Conservation (phyloP, 257 asterid genomes). For the Rehmannia glutinosa region DNA sequence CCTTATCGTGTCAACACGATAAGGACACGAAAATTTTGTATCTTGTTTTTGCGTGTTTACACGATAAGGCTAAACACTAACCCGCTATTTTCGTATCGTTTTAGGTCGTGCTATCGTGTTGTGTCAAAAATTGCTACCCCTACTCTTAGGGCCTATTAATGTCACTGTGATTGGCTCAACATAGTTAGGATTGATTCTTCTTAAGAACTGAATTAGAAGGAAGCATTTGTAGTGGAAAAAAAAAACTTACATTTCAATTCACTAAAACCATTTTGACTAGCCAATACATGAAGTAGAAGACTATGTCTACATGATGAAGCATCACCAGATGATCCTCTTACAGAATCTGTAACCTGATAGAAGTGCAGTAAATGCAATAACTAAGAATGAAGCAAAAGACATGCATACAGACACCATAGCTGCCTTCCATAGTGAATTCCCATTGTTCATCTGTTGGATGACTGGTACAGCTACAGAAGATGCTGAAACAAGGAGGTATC, state of each 20-base stretch:
- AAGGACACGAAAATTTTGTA: too few species aligned
- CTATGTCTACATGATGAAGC: background rate
- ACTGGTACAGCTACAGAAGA: slow-evolving; percentile 51
- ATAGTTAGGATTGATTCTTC: too few species aligned
- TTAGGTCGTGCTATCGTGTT: too few species aligned
- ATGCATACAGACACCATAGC: slow-evolving; percentile 41
- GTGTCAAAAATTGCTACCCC: too few species aligned
- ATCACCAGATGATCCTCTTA: slow-evolving; percentile 67
- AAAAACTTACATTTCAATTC: background rate
- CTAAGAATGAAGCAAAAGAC: slow-evolving; percentile 48
- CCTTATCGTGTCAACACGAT: too few species aligned
- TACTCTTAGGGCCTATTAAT: too few species aligned
- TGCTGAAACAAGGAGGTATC: slow-evolving; percentile 64
- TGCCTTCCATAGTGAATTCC: slow-evolving; percentile 44
- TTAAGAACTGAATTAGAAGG: too few species aligned
- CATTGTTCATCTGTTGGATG: slow-evolving; percentile 35
- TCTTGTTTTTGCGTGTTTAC: too few species aligned
- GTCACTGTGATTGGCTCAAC: too few species aligned
- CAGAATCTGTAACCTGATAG: slow-evolving; percentile 73
- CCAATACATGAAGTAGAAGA: too few species aligned
- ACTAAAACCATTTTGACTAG: background rate
- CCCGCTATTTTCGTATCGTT: too few species aligned
- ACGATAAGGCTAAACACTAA: too few species aligned
- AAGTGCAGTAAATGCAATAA: slow-evolving; percentile 40
- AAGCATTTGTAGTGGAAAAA: background rate